Conservation (phyloP, 2,329 filamentous ascomycete genomes). For the Aspergillus aculeatus region DNA sequence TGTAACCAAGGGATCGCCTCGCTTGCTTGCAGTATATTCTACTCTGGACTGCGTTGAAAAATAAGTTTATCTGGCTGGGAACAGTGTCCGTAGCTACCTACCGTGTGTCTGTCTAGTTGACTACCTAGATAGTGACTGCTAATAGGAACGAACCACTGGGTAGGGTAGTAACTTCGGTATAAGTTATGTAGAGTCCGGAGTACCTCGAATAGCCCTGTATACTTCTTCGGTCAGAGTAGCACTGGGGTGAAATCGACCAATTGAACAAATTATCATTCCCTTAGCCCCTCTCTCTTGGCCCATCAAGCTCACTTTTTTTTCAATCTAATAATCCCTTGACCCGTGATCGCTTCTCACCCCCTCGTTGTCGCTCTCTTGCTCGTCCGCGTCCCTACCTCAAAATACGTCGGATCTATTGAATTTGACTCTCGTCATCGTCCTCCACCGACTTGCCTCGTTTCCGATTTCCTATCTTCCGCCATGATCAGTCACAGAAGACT, state of each 20-base stretch:
- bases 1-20: slow-evolving; percentile 21
- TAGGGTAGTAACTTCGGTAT: too few species aligned
- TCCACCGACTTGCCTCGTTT: neutral
- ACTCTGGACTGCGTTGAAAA: neutral
- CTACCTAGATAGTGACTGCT: neutral
- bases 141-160: too few species aligned
- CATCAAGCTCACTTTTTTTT: neutral
- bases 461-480: neutral
- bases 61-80: neutral
- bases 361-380: neutral
- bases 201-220: neutral
- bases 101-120: too few species aligned
- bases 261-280: neutral
- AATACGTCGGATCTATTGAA: neutral
- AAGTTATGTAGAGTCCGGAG: too few species aligned
- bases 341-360: neutral
- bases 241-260: neutral
- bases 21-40: slow-evolving; percentile 22
- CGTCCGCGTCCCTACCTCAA: neutral
- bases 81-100: neutral
- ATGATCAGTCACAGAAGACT: slow-evolving; percentile 16
- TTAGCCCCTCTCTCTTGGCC: neutral
- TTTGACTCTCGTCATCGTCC: neutral
- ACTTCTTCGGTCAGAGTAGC: neutral
- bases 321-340: neutral